phyloP scores from a whole-genome alignment of 441 rosid species.

The Codiaeum variegatum region DNA sequence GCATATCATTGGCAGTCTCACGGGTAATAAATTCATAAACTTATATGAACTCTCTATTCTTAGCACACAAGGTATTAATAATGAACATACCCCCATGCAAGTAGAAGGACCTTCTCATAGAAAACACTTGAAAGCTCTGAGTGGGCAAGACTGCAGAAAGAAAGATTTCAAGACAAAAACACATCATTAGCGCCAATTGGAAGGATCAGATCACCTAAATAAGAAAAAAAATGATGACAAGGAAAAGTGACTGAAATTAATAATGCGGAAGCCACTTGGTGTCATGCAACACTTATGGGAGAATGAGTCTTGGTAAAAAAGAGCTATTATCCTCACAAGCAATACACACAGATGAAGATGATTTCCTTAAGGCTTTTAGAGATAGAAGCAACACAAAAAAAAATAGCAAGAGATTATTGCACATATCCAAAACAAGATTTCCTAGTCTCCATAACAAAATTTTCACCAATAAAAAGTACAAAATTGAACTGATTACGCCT shows the following conservation, averaged over 20 bases:
- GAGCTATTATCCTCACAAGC: background rate
- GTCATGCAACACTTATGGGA: background rate
- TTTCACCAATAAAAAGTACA: background rate
- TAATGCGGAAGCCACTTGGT: slow-evolving; percentile 1
- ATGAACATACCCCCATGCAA: slow-evolving; percentile 75
- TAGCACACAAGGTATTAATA: background rate
- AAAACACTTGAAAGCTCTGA: slow-evolving; percentile 86
- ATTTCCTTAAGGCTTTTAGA: background rate
- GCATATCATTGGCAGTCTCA: background rate
- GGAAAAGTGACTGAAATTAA: slow-evolving; percentile 3
- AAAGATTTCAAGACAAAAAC: background rate
- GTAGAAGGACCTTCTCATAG: slow-evolving; percentile 89
- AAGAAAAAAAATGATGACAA: background rate
- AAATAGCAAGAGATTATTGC: background rate
- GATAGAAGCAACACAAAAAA: background rate
- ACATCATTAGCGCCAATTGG: slow-evolving; percentile 9
- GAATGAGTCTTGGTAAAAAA: background rate
- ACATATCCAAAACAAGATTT: slow-evolving; percentile 1
- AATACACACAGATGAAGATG: background rate
- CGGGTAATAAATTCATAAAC: background rate
- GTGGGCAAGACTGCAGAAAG: slow-evolving; percentile 75
- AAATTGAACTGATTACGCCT: slow-evolving; percentile 7
- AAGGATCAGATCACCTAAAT: slow-evolving; percentile 3
- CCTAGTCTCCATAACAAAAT: background rate
- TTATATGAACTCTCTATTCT: background rate